Conservation (phyloP, 1,139 yeast genomes). For the Pichia sp. region DNA sequence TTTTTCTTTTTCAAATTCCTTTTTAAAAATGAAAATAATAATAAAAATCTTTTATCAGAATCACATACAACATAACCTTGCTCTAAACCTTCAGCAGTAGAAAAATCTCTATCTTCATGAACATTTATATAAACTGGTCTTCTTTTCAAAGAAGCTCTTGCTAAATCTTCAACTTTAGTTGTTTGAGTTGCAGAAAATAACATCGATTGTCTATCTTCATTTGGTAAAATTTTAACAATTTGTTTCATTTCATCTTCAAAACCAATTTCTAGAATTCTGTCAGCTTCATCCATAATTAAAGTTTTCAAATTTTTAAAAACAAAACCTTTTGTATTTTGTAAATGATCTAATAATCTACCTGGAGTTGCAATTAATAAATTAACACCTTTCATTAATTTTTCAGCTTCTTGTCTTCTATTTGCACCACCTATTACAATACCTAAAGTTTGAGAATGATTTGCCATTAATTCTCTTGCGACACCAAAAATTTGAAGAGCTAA, state of each 20-base stretch:
- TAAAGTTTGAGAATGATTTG: constrained; percentile 84
- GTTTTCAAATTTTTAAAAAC: constrained; percentile 93
- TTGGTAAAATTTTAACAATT: constrained; percentile 88
- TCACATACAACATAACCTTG: constrained; percentile 98
- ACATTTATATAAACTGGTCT: constrained; percentile 97
- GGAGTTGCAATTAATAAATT: constrained; percentile 94
- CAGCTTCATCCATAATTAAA: constrained; percentile 93
- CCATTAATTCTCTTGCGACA: constrained; percentile 91
- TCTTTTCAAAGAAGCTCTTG: constrained; percentile 88
- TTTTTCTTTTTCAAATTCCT: constrained; percentile 90
- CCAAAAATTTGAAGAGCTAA: constrained; percentile 95
- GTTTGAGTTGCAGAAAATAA: constrained; percentile 97
- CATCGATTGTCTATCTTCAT: constrained; percentile 94
- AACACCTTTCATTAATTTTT: constrained; percentile 87
- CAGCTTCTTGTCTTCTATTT: constrained; percentile 95
- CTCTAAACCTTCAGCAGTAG: constrained; percentile 95
- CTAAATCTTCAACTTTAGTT: constrained; percentile 96
- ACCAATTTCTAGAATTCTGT: constrained; percentile 92
- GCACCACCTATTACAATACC: constrained; percentile 99
- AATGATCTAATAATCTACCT: constrained; percentile 91
- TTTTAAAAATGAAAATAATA: constrained; percentile 87
- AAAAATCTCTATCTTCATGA: constrained; percentile 70
- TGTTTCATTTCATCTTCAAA: constrained; percentile 98
- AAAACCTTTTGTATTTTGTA: constrained; percentile 92
- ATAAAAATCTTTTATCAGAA: constrained; percentile 85